Percentiles rank a stretch among this genome's conserved stretches.
Evolutionary conservation across 106 monocot species (phyloP).

Genomic region (Dactylorhiza incarnata): DNA sequence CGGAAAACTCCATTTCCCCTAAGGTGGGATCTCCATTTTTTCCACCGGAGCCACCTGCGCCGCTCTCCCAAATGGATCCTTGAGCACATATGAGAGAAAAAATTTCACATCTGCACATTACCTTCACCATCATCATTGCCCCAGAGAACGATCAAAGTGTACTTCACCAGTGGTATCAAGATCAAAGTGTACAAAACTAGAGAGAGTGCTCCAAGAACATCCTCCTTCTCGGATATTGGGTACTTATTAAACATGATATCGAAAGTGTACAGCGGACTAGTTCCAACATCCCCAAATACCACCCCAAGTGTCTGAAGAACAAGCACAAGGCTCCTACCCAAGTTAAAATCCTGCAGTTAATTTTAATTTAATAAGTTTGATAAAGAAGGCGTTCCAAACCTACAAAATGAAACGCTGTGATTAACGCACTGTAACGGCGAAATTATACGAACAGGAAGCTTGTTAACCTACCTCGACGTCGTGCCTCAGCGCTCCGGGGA

Average conservation of each 20-base stretch:
- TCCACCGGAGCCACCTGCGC: too few relatives aligned
- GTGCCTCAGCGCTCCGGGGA: slow-evolving; percentile 53
- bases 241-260: slow-evolving; percentile 86
- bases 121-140: slow-evolving; percentile 99
- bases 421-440: too few relatives aligned
- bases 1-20: too few relatives aligned
- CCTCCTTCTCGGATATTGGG: slow-evolving; percentile 48
- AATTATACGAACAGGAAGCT: neutral
- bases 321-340: slow-evolving; percentile 48
- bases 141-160: slow-evolving; percentile 67
- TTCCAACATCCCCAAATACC: slow-evolving; percentile 93
- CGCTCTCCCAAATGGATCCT: too few relatives aligned
- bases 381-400: neutral
- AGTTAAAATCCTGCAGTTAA: slow-evolving; percentile 63
- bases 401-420: too few relatives aligned
- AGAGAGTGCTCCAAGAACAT: slow-evolving; percentile 92
- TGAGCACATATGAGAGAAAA: neutral
- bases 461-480: slow-evolving; percentile 37
- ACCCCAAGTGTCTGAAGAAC: slow-evolving; percentile 93
- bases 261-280: slow-evolving; percentile 87
- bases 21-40: too few relatives aligned
- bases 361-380: slow-evolving; percentile 4
- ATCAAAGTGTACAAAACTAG: slow-evolving; percentile 92
- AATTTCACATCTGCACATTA: slow-evolving; percentile 16
- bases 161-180: slow-evolving; percentile 87